phyloP scores from a whole-genome alignment of 129 eudicot species.

The Chrysanthemum lavandulifolium region DNA sequence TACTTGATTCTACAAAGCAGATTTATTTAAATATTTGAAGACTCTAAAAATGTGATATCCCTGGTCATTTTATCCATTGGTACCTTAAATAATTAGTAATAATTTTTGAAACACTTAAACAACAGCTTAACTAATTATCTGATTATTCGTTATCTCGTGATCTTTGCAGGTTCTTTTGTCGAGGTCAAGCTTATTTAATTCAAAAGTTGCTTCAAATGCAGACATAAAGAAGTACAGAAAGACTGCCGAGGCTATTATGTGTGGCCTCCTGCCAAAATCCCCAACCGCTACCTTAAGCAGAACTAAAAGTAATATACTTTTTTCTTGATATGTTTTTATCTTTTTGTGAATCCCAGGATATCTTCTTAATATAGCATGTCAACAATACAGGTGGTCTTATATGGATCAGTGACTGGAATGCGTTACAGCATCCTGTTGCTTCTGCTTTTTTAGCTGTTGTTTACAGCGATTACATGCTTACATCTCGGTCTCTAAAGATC shows the following conservation, averaged over 20 bases:
- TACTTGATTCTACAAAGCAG: too few species aligned
- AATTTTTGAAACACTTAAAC: too few species aligned
- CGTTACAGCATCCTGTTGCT: slow-evolving; percentile 94
- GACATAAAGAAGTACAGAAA: slow-evolving; percentile 60
- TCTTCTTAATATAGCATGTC: neutral
- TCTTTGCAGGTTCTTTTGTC: slow-evolving; percentile 76
- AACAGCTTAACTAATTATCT: too few species aligned
- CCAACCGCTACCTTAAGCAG: slow-evolving; percentile 93
- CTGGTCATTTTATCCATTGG: too few species aligned
- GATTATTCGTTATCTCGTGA: neutral
- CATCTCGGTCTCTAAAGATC: slow-evolving; percentile 66
- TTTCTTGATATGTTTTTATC: neutral
- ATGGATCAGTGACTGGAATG: slow-evolving; percentile 93
- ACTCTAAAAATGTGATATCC: too few species aligned
- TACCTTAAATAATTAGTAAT: too few species aligned
- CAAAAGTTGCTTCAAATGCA: slow-evolving; percentile 44
- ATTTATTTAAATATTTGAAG: too few species aligned
- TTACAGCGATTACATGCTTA: slow-evolving; percentile 93
- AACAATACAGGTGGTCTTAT: slow-evolving; percentile 63
- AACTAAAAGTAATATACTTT: slow-evolving; percentile 51
- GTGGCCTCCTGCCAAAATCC: slow-evolving; percentile 90
- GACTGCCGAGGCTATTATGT: slow-evolving; percentile 95
- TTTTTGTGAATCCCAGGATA: neutral
- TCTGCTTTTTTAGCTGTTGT: slow-evolving; percentile 83
- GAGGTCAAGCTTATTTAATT: slow-evolving; percentile 78